Base-by-base conservation (phyloP, 306 rosid genomes). In the Notholithocarpus densiflorus region DNA sequence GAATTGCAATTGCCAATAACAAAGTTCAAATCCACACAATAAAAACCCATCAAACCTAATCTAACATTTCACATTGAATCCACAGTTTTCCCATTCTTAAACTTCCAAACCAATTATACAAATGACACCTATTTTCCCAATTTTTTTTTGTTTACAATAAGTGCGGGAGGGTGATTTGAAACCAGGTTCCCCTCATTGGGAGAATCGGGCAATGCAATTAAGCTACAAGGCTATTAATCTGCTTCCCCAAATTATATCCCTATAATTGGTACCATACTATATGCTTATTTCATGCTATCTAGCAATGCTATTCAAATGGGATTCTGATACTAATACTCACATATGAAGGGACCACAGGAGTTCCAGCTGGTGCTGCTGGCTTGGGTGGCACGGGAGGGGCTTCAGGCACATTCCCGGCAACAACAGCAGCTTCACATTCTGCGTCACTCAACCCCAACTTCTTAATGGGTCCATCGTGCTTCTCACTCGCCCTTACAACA, bases 361-460 rank as follows among this genome's bases (percentile, higher is more conserved):
- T 95, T 75, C 98, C 98, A 8, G 83, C 84, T 0, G 98, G 97
- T 24, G 90, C 72, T 6, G 87, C 92, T 0, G 97, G 90, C 72
- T 72, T 95, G 4, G 90, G 94, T n/a, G 97, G 97, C 56, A 86
- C 89, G 0, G 98, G 94, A 56, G 98, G 98, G 2, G 98, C 92
- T n/a, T 81, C 86, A 0, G 97, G 98, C 0, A 84, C 81, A 6
- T 86, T 91, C 23, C 98, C 98, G 1, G 94, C 87, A 27, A 88
- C 96, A 4, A 92, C 90, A 19, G 94, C 92, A n/a, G 98, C 98
- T 71, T 95, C 98, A 26, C 93, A 92, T 18, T 95, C 92, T 0
- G 92, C 90, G 40, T 95, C 96, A 71, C 86, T 86, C 72, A 84
- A 43, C 20, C 90, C 85, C 26, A 86, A 37, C 81, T 88, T 89